A percentile compares a stretch with the other conserved stretches of the same genome.
Conservation (phyloP, 306 rosid genomes). For the Abrus pulchellus region DNA sequence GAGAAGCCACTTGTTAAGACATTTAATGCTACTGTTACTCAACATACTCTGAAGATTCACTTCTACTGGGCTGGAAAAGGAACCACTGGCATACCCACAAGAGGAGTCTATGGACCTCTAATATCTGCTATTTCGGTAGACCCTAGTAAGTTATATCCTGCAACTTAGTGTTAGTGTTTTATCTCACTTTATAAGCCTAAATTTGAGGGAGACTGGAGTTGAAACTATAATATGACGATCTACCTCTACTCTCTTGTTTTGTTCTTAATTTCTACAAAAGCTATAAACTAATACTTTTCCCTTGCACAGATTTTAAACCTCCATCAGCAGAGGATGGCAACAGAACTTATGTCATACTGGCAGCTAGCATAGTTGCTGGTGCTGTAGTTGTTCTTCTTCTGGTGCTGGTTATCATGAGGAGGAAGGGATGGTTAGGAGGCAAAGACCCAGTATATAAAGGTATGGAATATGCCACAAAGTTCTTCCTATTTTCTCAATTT, state of each 20-base stretch:
- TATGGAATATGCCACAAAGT: conserved; percentile 40
- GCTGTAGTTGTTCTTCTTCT: conserved; percentile 57
- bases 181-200: neutral
- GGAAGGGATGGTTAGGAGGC: conserved; percentile 78
- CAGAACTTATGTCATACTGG: conserved; percentile 44
- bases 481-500: conserved; percentile 13
- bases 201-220: conserved; percentile 13
- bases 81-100: conserved; percentile 93
- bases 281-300: conserved; percentile 32
- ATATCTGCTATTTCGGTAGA: conserved; percentile 88
- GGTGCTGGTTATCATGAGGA: conserved; percentile 64
- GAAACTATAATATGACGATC: conserved; percentile 20
- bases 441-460: conserved; percentile 73
- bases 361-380: conserved; percentile 52
- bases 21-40: conserved; percentile 63
- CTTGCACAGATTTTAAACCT: conserved; percentile 75
- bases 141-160: conserved; percentile 76
- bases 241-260: conserved; percentile 29
- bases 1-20: conserved; percentile 68
- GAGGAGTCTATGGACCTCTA: conserved; percentile 95
- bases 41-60: conserved; percentile 78
- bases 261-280: conserved; percentile 40
- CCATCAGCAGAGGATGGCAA: conserved; percentile 52
- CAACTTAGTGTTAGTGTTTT: conserved; percentile 5
- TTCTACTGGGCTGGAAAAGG: conserved; percentile 98